Conservation (phyloP, 768 basidiomycete genomes). For the Fomitopsis pulvina region DNA sequence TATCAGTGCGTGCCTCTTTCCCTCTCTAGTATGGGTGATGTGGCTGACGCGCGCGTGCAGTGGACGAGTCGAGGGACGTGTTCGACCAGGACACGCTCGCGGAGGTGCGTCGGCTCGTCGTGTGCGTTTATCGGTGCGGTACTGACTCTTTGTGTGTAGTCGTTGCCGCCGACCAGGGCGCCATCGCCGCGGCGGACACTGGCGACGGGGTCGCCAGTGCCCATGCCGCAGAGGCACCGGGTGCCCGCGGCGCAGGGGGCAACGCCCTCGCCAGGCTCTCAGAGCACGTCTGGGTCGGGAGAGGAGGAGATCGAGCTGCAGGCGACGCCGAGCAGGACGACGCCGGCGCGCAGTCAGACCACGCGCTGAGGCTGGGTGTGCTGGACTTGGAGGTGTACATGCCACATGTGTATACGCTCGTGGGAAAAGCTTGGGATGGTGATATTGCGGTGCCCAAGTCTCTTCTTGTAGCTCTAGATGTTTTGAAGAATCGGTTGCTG, state of each 20-base stretch:
- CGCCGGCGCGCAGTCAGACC: not conserved
- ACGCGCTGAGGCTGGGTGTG: too few relatives aligned
- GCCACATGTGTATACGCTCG: too few relatives aligned
- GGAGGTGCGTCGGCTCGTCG: conserved; percentile 11
- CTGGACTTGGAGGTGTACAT: too few relatives aligned
- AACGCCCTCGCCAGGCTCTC: not conserved
- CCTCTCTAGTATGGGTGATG: not conserved
- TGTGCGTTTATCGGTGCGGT: not conserved
- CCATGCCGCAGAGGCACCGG: not conserved
- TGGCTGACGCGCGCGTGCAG: conserved; percentile 4
- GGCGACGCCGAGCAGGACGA: not conserved
- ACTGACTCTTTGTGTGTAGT: not conserved
- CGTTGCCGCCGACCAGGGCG: not conserved
- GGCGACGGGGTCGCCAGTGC: not conserved
- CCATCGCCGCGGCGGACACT: not conserved
- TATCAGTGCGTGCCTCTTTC: conserved; percentile 12
- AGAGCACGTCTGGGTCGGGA: not conserved
- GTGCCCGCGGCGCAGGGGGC: not conserved
- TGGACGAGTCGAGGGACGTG: conserved; percentile 19
- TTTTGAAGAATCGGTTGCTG: too few relatives aligned
- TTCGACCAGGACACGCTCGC: conserved; percentile 6
- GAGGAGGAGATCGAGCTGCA: not conserved
- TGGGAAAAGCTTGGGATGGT: too few relatives aligned
- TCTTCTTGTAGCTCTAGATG: too few relatives aligned
- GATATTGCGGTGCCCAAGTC: too few relatives aligned